Evolutionary conservation across 345 rosid genomes (phyloP), one percentile per base, ranked within the genome.

Genomic region (Eucalyptus sp.): DNA sequence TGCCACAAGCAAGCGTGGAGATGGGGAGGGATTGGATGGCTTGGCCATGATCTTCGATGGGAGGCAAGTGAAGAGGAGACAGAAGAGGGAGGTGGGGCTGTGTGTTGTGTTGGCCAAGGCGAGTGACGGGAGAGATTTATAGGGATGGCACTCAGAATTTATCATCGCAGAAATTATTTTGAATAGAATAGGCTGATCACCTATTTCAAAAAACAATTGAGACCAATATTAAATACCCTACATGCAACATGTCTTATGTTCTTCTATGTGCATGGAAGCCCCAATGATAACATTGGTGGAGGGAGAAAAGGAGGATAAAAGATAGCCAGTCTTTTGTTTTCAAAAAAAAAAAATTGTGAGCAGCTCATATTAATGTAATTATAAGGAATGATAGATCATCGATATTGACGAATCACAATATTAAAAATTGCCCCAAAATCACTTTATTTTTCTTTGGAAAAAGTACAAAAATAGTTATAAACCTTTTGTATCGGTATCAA

Each of bases 401-500:
- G 33, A n/a, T 29, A 62, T 62, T 60, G 33, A 62, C 8, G 1
- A 29, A 29, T 62, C 33, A 14, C 71, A 16, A 29, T 62, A 62
- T 62, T 27, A 62, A 62, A 1, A 60, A 56, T 27, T 27, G 16
- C 15, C 31, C 29, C 15, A 27, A 29, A 60, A 27, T 27, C 68
- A 60, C 31, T 60, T 60, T 27, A 51, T 17, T 51, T 51, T 51
- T 51, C 20, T 16, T 51, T 51, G 54, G 54, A 3, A 50, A 50
- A 50, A 50, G 9, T 18, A 52, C 0, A 24, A 52, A 52, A 52
- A 52, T 17, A 18, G 24, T 52, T 10, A 0, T 52, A 52, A 52
- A 52, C 9, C 0, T 52, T 52, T 52, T 52, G 24, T 7, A 52
- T 52, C 7, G 0, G 24, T 18, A 52, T 10, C 4, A 52, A 52